Percentiles rank a stretch among this genome's conserved stretches.
These are phyloP conservation scores for Penicillium nucicola DNA, from an alignment of 495 filamentous ascomycete species.

Conservation along the genomic window DNA sequence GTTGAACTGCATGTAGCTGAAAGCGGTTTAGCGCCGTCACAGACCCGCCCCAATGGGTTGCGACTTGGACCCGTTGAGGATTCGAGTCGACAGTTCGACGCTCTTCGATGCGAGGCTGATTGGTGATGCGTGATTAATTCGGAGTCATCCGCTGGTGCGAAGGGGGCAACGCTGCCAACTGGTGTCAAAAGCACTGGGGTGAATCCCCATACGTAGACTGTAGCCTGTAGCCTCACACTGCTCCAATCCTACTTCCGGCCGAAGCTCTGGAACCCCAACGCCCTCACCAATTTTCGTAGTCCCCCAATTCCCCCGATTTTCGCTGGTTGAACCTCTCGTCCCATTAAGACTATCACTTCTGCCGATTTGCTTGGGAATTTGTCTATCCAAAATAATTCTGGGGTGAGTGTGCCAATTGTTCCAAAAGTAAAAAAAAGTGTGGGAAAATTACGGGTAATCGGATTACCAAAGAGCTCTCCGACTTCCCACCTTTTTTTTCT, in stretches of 20 bases:
- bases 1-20: constrained; percentile 22
- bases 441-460: constrained; percentile 23
- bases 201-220: too few relatives aligned
- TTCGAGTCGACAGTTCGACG: not conserved
- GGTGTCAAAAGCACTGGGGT: too few relatives aligned
- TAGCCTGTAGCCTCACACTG: too few relatives aligned
- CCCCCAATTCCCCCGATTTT: constrained; percentile 17
- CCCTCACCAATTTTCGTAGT: constrained; percentile 15
- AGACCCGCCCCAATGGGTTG: constrained; percentile 20
- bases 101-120: not conserved
- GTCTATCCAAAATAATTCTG: not conserved
- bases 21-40: constrained; percentile 18
- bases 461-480: constrained; percentile 19
- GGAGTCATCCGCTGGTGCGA: too few relatives aligned
- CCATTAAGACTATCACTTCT: not conserved
- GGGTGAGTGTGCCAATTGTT: not conserved
- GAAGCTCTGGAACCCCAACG: constrained; percentile 17
- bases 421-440: not conserved
- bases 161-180: too few relatives aligned
- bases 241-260: constrained; percentile 6
- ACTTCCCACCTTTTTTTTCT: constrained; percentile 36
- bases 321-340: not conserved
- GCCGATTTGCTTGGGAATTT: not conserved
- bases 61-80: constrained; percentile 10
- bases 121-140: too few relatives aligned